Percentiles rank a stretch among this genome's conserved stretches.
Evolutionary conservation across 768 basidiomycete genomes (phyloP).

Genomic region (Mycena polygramma): DNA sequence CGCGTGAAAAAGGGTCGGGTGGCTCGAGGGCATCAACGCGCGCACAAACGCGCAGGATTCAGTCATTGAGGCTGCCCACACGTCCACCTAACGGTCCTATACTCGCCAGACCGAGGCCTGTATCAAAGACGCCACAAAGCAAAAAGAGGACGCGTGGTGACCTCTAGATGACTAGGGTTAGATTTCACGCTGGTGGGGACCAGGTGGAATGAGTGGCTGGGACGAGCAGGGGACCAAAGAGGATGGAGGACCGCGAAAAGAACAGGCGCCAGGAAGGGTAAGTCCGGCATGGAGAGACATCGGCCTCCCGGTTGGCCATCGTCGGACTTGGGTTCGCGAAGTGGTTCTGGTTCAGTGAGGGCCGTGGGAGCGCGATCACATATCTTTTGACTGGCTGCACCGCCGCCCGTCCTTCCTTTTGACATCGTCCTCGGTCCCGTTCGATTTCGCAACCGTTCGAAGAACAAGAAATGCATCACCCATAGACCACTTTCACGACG

Average conservation of each 20-base stretch:
- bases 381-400: not conserved
- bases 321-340: constrained; percentile 25
- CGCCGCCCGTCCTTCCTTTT: not conserved
- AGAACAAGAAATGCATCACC: not conserved
- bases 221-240: constrained; percentile 33
- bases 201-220: constrained; percentile 36
- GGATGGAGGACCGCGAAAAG: constrained; percentile 14
- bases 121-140: constrained; percentile 22
- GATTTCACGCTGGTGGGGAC: constrained; percentile 33
- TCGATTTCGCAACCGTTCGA: not conserved
- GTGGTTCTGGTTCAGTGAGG: constrained; percentile 25
- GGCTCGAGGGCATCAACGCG: constrained; percentile 9
- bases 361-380: not conserved
- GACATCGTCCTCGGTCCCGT: not conserved
- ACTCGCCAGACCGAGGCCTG: constrained; percentile 23
- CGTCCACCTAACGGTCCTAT: constrained; percentile 18
- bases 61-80: constrained; percentile 29
- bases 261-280: constrained; percentile 31
- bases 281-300: constrained; percentile 29
- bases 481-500: not conserved
- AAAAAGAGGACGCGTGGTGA: constrained; percentile 19
- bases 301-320: constrained; percentile 19
- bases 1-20: constrained; percentile 31
- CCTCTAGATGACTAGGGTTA: constrained; percentile 36
- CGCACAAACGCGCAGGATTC: constrained; percentile 34